phyloP scores from a whole-genome alignment of 345 rosid genomes.

The Boechera divaricarpa region DNA sequence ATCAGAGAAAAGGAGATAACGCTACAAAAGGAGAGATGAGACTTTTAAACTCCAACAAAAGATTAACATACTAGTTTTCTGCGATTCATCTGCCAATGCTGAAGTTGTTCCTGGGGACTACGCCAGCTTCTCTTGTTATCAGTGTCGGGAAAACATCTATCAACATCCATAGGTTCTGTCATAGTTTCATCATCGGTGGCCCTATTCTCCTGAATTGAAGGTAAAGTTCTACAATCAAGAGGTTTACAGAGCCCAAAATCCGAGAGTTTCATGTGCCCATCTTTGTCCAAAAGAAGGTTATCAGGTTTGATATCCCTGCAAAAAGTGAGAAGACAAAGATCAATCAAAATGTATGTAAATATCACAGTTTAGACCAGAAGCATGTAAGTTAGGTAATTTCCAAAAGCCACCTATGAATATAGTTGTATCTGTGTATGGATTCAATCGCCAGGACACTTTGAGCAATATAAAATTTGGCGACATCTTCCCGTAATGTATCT shows the following conservation, averaged over 20 bases:
- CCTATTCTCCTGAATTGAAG: constrained; percentile 81
- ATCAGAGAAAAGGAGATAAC: constrained; percentile 14
- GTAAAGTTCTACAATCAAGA: constrained; percentile 81
- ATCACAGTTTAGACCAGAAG: constrained; percentile 28
- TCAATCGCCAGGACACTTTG: constrained; percentile 96
- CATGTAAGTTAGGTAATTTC: constrained; percentile 29
- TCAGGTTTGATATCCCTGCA: constrained; percentile 96
- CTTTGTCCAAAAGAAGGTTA: constrained; percentile 90
- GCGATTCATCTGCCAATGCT: constrained; percentile 99
- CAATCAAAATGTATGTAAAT: constrained; percentile 11
- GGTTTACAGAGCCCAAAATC: constrained; percentile 99
- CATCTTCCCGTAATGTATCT: constrained; percentile 85
- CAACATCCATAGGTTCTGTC: constrained; percentile 87
- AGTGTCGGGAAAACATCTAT: constrained; percentile 74
- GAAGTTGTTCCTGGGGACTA: constrained; percentile 91
- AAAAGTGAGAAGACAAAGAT: constrained; percentile 26
- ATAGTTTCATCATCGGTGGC: constrained; percentile 66
- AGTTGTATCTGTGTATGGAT: constrained; percentile 90
- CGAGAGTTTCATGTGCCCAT: constrained; percentile 97
- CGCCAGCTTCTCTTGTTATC: constrained; percentile 82
- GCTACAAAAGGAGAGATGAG: not conserved
- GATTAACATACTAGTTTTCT: constrained; percentile 74
- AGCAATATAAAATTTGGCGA: constrained; percentile 88
- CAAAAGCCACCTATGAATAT: constrained; percentile 81
- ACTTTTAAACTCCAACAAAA: constrained; percentile 12